Evolutionary conservation across 2,329 filamentous ascomycete genomes (phyloP).

Genomic region (Nothophaeocryptopus gaeumannii): DNA sequence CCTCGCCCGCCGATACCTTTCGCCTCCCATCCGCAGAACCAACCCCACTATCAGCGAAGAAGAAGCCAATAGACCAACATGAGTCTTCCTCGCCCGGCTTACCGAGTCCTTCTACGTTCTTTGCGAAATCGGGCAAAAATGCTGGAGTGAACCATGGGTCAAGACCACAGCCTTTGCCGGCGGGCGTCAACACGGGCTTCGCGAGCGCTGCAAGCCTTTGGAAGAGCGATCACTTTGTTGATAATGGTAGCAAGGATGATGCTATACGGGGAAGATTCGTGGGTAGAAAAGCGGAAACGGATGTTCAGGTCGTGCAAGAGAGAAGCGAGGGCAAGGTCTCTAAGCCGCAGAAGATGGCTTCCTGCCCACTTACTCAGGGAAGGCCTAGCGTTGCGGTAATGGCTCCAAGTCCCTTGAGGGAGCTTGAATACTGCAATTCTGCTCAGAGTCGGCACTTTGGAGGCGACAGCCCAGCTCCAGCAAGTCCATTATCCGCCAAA

Average conservation of each 20-base stretch:
- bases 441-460: too few relatives aligned
- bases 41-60: conserved; percentile 9
- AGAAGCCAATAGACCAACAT: neutral
- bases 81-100: conserved; percentile 23
- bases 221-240: conserved; percentile 2
- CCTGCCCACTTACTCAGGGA: too few relatives aligned
- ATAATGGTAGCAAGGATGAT: too few relatives aligned
- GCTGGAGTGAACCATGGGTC: neutral
- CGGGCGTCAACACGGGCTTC: conserved; percentile 18
- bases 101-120: conserved; percentile 17
- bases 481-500: neutral
- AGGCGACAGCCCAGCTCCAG: neutral
- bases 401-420: too few relatives aligned
- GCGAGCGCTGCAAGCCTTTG: conserved; percentile 14
- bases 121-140: conserved; percentile 6
- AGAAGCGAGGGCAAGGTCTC: neutral
- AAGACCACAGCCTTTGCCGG: neutral
- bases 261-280: too few relatives aligned
- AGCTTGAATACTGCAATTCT: too few relatives aligned
- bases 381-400: too few relatives aligned
- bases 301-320: neutral
- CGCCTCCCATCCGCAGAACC: conserved; percentile 21
- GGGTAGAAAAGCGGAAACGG: neutral
- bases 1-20: conserved; percentile 19
- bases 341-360: neutral